Evolutionary conservation across 2,329 filamentous ascomycete genomes (phyloP).

Genomic region (Penicillium capsulatum): DNA sequence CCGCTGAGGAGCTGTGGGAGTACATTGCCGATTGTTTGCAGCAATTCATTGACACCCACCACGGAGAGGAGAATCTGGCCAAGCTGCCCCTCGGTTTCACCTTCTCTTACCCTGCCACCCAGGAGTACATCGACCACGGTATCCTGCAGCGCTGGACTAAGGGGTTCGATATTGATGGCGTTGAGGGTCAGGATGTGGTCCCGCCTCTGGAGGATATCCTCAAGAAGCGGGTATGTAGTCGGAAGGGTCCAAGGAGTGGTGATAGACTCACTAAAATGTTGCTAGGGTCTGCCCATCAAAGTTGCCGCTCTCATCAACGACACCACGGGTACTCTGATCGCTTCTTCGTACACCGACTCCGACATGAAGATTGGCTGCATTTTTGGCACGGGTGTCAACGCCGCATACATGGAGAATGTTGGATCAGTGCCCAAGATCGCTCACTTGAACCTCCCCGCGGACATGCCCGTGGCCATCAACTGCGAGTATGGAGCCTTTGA

Average conservation of each 20-base stretch:
- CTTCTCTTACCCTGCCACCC: constrained; percentile 91
- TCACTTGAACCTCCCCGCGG: constrained; percentile 79
- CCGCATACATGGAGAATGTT: constrained; percentile 93
- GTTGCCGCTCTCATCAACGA: constrained; percentile 93
- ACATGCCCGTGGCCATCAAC: constrained; percentile 90
- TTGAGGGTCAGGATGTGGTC: constrained; percentile 86
- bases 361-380: constrained; percentile 95
- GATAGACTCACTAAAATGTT: constrained; percentile 12
- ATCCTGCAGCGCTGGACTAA: constrained; percentile 95
- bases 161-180: constrained; percentile 88
- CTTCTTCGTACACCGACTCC: constrained; percentile 91
- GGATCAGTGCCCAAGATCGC: constrained; percentile 91
- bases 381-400: constrained; percentile 97
- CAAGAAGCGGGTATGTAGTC: constrained; percentile 55
- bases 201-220: constrained; percentile 80
- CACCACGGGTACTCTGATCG: constrained; percentile 93
- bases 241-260: too few species aligned
- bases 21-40: constrained; percentile 90
- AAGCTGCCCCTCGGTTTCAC: constrained; percentile 82
- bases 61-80: constrained; percentile 58
- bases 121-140: constrained; percentile 89
- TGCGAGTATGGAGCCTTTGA: constrained; percentile 98
- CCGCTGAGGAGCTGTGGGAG: constrained; percentile 83
- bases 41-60: constrained; percentile 84
- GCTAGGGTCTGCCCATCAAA: constrained; percentile 81